Conservation (phyloP, 352 stramenopile genomes). For the Phytophthora cryptogea region DNA sequence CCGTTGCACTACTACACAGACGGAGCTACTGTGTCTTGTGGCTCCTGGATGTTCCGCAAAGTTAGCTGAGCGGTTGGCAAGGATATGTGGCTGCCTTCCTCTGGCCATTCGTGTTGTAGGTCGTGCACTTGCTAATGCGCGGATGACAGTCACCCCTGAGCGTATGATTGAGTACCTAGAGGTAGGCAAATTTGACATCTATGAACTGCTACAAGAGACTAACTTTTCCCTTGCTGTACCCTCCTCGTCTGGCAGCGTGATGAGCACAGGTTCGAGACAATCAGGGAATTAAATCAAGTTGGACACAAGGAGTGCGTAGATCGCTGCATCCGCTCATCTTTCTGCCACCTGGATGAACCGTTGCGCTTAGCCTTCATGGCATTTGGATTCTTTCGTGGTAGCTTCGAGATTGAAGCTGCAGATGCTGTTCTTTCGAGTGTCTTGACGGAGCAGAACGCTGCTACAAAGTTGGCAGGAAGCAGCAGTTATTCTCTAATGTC, state of each 20-base stretch:
- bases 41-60: conserved; percentile 64
- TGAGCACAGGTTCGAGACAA: conserved; percentile 72
- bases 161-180: conserved; percentile 85
- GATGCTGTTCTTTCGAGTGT: conserved; percentile 70
- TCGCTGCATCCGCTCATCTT: conserved; percentile 81
- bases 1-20: conserved; percentile 35
- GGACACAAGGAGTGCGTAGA: conserved; percentile 81
- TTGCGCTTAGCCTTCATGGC: conserved; percentile 83
- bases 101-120: conserved; percentile 82
- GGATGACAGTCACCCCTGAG: conserved; percentile 72
- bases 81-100: conserved; percentile 79
- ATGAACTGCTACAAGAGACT: not conserved
- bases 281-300: conserved; percentile 75
- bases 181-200: conserved; percentile 19
- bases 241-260: conserved; percentile 41
- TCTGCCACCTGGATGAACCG: conserved; percentile 73
- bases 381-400: conserved; percentile 81
- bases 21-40: conserved; percentile 68
- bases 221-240: conserved; percentile 6
- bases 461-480: conserved; percentile 15
- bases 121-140: conserved; percentile 73
- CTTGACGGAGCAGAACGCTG: conserved; percentile 24
- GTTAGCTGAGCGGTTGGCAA: conserved; percentile 63
- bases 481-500: conserved; percentile 30
- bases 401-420: conserved; percentile 72